Base-by-base conservation (phyloP, 1,139 yeast species). In the Hansenula lynferdii region DNA sequence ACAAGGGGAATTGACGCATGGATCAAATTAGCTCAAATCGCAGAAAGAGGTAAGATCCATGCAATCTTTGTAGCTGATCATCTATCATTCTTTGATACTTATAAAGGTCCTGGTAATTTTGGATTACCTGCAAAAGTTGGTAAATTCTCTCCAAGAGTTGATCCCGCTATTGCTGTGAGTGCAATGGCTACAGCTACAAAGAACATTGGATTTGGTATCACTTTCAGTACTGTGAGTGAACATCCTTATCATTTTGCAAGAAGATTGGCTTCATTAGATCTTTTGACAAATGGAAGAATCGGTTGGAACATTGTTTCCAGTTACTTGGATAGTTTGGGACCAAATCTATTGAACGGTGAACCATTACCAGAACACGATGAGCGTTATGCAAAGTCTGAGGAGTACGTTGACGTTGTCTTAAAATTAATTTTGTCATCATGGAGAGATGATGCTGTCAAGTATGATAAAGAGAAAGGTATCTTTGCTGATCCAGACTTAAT, bases 221-320 rank as follows among this genome's bases (percentile, higher is more conserved):
- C 70, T 10, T 62, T 62, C 39, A 51, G 62, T 33, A 65, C 70
- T 8, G 60, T 65, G 11, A 62, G 65, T 41, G 70, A 66, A 41
- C 56, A 60, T 4, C 70, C 70, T 1, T 65, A 61, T 42, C 64
- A 57, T 42, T 61, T 65, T 37, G 60, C 67, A 3, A 58, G 70
- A 45, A 51, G 69, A 36, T 52, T 65, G 38, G 65, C 67, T 5
- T 61, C 69, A 1, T 51, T 65, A 22, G 69, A 65, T 40, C 67
- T 63, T 35, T 51, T 65, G 37, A 58, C 69, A 5, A 56, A 59
- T 18, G 70, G 70, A 5, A 50, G 70, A 48, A 52, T 65, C 28
- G 71, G 70, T 6, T 66, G 71, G 70, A 66, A 66, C 43, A 56
- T 66, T 23, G 70, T 66, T 19, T 58, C 68, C 5, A 61, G 67